Evolutionary conservation across 129 eudicot species (phyloP).

Genomic region (Chrysanthemum seticuspe): DNA sequence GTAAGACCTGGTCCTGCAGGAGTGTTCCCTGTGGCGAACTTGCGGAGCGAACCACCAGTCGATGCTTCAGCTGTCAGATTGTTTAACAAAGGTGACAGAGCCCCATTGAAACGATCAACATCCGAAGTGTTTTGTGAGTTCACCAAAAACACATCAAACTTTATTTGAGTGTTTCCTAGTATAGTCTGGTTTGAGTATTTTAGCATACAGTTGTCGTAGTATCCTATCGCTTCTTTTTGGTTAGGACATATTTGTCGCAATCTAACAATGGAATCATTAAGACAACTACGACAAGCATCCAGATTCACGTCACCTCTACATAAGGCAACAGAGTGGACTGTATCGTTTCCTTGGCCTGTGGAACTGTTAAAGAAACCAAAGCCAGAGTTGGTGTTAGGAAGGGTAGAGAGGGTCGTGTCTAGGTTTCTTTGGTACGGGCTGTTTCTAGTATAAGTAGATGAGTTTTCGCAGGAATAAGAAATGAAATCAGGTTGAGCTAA

Average conservation of each 20-base stretch:
- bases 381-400: slow-evolving; percentile 2
- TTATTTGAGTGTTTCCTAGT: neutral
- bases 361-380: slow-evolving; percentile 26
- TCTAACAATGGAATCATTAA: slow-evolving; percentile 2
- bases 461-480: neutral
- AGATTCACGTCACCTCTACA: slow-evolving; percentile 43
- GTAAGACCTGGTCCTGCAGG: neutral
- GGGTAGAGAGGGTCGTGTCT: slow-evolving; percentile 22
- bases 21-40: slow-evolving; percentile 30
- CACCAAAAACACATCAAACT: too few relatives aligned
- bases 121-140: neutral
- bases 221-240: slow-evolving; percentile 29
- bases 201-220: slow-evolving; percentile 30
- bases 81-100: slow-evolving; percentile 13
- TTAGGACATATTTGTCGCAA: slow-evolving; percentile 24
- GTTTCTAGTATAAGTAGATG: slow-evolving; percentile 25
- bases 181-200: slow-evolving; percentile 32
- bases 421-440: slow-evolving; percentile 32
- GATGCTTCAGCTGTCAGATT: slow-evolving; percentile 19
- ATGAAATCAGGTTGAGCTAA: neutral
- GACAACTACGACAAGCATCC: slow-evolving; percentile 22
- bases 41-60: slow-evolving; percentile 23
- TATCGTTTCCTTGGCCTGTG: slow-evolving; percentile 10
- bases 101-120: slow-evolving; percentile 14
- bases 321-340: slow-evolving; percentile 26